A percentile compares a stretch with the other conserved stretches of the same genome.
phyloP scores from a whole-genome alignment of 2,329 filamentous ascomycete genomes.

The Alternaria sp. region DNA sequence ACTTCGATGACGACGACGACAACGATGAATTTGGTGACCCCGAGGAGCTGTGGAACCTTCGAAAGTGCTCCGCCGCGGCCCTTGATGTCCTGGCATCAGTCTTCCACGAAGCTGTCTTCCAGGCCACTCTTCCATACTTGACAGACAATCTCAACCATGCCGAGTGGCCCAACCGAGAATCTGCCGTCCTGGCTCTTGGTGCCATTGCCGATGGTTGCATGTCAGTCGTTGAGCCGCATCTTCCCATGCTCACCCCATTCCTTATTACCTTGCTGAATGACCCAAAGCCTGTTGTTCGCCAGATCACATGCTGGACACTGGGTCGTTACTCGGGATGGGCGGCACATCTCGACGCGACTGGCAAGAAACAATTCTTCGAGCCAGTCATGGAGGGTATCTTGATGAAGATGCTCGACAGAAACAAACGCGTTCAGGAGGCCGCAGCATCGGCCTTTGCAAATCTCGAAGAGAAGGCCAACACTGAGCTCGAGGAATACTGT shows the following conservation, averaged over 20 bases:
- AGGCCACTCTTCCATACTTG: conserved; percentile 89
- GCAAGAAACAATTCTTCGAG: conserved; percentile 83
- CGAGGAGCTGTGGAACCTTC: conserved; percentile 92
- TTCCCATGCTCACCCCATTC: conserved; percentile 89
- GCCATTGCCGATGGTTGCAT: conserved; percentile 96
- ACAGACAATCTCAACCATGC: conserved; percentile 86
- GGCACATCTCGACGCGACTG: conserved; percentile 72
- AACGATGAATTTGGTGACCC: conserved; percentile 76
- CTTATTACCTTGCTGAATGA: conserved; percentile 87
- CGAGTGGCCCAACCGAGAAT: conserved; percentile 92
- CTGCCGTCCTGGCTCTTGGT: conserved; percentile 90
- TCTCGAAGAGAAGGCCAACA: conserved; percentile 90
- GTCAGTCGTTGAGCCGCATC: conserved; percentile 84
- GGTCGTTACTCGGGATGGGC: conserved; percentile 95
- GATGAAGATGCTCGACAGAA: conserved; percentile 91
- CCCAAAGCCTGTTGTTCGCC: conserved; percentile 85
- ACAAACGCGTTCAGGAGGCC: conserved; percentile 98
- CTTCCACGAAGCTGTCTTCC: conserved; percentile 87
- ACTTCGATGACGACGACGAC: conserved; percentile 75
- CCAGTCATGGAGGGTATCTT: conserved; percentile 98
- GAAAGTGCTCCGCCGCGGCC: conserved; percentile 96
- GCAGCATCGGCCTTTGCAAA: conserved; percentile 96
- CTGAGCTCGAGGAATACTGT: conserved; percentile 82
- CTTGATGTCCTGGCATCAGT: conserved; percentile 93
- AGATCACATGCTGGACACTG: conserved; percentile 98